Base-by-base conservation (phyloP, 2,329 filamentous ascomycete genomes). In the Fusarium tanahbumbuense region DNA sequence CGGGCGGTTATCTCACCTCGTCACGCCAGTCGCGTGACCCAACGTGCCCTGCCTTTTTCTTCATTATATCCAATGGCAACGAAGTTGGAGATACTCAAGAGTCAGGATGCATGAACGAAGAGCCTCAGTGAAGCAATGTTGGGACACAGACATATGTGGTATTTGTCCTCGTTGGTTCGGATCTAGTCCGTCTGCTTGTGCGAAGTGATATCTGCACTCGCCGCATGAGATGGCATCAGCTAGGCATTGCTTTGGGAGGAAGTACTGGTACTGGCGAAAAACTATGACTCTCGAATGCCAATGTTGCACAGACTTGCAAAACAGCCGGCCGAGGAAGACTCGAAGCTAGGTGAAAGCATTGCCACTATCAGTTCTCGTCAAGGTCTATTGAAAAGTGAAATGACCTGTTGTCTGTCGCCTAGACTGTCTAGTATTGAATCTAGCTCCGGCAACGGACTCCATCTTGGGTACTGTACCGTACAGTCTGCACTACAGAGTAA, bases 11-110 rank as follows among this genome's bases (percentile, higher is more conserved):
- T 71, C 45, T 73, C 32, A 64, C 34, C 45, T 56, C 56, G 56
- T 62, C 64, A 70, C 66, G 46, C 50, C 56, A 71, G 66, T 63
- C 66, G 56, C 48, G 44, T 57, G 56, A 54, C 61, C 44, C 66
- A 34, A 27, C 48, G 18, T 52, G 37, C 48, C 18, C 41, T 44
- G 41, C 41, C 7, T 44, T 23, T 44, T 44, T 44, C 16, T 12
- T 50, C 30, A 11, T 25, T 6, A 50, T n/a, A n/a, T 16, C 48
- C 32, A 52, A 72, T 62, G 49, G 68, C 49, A 66, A 56, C 55
- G 60, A 60, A 50, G 49, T 59, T 68, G 56, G 57, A 52, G 56
- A 71, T 63, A 44, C 20, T 27, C 16, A 28, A 42, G 23, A 28
- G 23, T 62, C 44, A 67, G 52, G 67, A 48, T 48, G 25, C 61